Percentiles rank a stretch among this genome's conserved stretches.
Conservation (phyloP, 2,329 filamentous ascomycete species). For the Scedosporium minutisporum region DNA sequence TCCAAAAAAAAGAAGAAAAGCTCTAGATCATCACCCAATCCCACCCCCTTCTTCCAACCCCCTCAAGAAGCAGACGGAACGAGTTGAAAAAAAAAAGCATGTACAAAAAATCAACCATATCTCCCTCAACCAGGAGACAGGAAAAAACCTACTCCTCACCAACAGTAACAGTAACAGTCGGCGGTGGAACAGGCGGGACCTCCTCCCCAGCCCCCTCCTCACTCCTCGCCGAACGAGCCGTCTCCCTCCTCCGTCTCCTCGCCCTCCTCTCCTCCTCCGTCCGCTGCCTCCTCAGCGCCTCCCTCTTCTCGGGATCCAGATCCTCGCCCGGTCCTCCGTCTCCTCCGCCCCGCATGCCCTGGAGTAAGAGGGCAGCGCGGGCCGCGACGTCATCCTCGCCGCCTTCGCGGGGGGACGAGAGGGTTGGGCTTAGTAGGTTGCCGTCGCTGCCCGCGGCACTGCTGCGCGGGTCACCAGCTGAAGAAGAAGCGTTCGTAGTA, state of each 20-base stretch:
- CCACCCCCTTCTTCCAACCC: no score
- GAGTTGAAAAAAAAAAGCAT: no score
- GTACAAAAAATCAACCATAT: no score
- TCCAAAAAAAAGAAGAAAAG: no score
- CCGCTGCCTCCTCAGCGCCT: slow-evolving; percentile 59
- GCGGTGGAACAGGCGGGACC: background rate
- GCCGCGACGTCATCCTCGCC: slow-evolving; percentile 69
- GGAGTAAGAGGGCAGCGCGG: slow-evolving; percentile 71
- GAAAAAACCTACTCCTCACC: no score
- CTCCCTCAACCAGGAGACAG: no score
- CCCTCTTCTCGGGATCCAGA: slow-evolving; percentile 40
- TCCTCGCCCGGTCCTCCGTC: slow-evolving; percentile 49
- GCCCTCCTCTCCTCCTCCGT: slow-evolving; percentile 69
- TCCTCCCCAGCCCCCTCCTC: slow-evolving; percentile 1
- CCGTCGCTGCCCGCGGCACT: background rate
- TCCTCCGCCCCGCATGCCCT: slow-evolving; percentile 66
- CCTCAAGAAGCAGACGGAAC: no score
- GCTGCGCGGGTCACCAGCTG: background rate
- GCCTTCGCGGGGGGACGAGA: slow-evolving; percentile 32
- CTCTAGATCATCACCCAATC: no score
- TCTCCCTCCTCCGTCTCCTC: slow-evolving; percentile 57
- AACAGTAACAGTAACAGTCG: no score
- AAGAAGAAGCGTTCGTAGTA: no score
- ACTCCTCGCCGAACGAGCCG: slow-evolving; percentile 27
- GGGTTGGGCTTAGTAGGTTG: slow-evolving; percentile 33